Evolutionary conservation across 257 asterid genomes (phyloP).

Genomic region (Sherardia arvensis): DNA sequence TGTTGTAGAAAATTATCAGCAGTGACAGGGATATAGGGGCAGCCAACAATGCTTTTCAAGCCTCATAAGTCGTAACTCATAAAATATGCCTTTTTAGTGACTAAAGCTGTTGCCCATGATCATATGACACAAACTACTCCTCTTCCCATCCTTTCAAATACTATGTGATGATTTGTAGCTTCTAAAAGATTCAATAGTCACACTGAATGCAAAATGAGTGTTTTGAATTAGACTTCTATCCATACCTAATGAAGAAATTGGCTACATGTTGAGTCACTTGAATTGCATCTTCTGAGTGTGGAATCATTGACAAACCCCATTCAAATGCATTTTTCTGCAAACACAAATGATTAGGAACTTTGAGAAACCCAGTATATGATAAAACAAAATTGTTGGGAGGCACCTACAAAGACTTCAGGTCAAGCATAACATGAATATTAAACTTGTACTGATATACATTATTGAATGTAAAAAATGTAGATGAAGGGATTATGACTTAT

Average conservation of each 20-base stretch:
- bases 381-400: neutral
- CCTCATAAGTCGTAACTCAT: too few species aligned
- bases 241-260: conserved; percentile 71
- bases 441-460: neutral
- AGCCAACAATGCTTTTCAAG: too few species aligned
- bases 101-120: neutral
- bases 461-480: neutral
- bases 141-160: neutral
- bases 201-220: neutral
- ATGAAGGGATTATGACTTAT: neutral
- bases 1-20: too few species aligned
- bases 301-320: conserved; percentile 85
- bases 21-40: too few species aligned
- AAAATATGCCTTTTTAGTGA: too few species aligned
- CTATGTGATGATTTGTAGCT: too few species aligned
- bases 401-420: neutral
- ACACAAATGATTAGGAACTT: neutral
- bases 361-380: neutral
- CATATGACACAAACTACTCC: neutral
- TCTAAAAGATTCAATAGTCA: neutral
- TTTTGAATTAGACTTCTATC: neutral
- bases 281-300: conserved; percentile 93
- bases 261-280: conserved; percentile 94
- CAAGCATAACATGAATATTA: neutral
- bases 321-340: conserved; percentile 93